Percentiles rank a stretch among this genome's conserved stretches.
Conservation (phyloP, 495 filamentous ascomycete species). For the Glonium stellatum region DNA sequence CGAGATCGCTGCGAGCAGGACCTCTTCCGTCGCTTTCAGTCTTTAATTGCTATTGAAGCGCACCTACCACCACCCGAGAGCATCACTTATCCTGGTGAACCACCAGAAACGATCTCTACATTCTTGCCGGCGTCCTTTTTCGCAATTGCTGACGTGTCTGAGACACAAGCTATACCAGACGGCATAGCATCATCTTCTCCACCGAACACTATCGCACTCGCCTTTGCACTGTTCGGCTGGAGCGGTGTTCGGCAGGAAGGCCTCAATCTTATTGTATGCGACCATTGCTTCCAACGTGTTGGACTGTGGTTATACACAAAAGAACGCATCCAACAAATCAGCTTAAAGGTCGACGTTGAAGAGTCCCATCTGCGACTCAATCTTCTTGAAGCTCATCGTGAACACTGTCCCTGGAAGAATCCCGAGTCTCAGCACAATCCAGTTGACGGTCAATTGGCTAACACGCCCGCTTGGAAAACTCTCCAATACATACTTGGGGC, state of each 20-base stretch:
- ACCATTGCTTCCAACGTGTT: slow-evolving; percentile 77
- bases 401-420: slow-evolving; percentile 41
- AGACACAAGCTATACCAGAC: slow-evolving; percentile 21
- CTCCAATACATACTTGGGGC: slow-evolving; percentile 21
- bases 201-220: slow-evolving; percentile 57
- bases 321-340: slow-evolving; percentile 20
- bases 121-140: slow-evolving; percentile 17
- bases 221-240: slow-evolving; percentile 83
- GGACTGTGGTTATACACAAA: slow-evolving; percentile 82
- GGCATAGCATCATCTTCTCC: slow-evolving; percentile 33
- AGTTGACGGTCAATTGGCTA: slow-evolving; percentile 23
- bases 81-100: slow-evolving; percentile 16
- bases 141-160: slow-evolving; percentile 7
- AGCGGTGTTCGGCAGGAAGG: slow-evolving; percentile 58
- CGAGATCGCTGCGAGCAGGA: slow-evolving; percentile 28
- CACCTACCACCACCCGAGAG: slow-evolving; percentile 16
- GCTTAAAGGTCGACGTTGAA: slow-evolving; percentile 36
- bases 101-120: neutral
- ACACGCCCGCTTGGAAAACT: slow-evolving; percentile 32
- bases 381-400: slow-evolving; percentile 33
- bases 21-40: slow-evolving; percentile 31
- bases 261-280: slow-evolving; percentile 64
- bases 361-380: slow-evolving; percentile 32
- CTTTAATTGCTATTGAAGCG: slow-evolving; percentile 22
- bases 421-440: slow-evolving; percentile 29